Evolutionary conservation across 495 filamentous ascomycete genomes (phyloP).

Genomic region (Sordaria brevicollis): DNA sequence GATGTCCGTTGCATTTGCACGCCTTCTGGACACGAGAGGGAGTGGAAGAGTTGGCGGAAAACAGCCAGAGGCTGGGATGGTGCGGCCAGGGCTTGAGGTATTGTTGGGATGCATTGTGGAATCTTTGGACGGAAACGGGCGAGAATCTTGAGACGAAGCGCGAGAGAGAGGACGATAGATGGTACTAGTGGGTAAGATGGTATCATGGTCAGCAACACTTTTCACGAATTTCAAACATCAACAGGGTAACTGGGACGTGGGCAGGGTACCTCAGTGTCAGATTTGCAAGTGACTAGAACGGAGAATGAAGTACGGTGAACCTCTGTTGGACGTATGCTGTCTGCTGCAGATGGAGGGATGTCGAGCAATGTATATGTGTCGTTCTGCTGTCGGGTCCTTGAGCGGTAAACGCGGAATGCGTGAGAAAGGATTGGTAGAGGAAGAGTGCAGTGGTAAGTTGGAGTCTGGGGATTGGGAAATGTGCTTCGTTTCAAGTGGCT

Average conservation of each 20-base stretch:
- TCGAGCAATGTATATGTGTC: not conserved
- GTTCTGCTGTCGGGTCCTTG: not conserved
- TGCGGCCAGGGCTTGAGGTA: no score
- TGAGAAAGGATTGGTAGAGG: not conserved
- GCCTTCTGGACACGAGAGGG: not conserved
- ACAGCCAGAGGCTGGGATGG: no score
- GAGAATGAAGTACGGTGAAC: not conserved
- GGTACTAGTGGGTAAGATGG: not conserved
- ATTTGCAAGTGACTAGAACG: not conserved
- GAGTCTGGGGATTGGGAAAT: no score
- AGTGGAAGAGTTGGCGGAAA: no score
- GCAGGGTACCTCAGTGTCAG: not conserved
- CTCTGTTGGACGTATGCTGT: not conserved
- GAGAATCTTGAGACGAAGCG: no score
- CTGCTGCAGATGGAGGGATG: not conserved
- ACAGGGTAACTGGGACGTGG: not conserved
- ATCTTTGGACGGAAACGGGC: not conserved
- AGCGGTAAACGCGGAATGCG: not conserved
- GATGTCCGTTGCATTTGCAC: not conserved
- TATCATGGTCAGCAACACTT: not conserved
- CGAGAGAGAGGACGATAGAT: no score
- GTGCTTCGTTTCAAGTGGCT: not conserved
- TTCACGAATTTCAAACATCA: not conserved
- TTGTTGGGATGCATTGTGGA: not conserved
- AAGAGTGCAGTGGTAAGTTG: not conserved